Evolutionary conservation across 331 rosid genomes (phyloP), one percentile per base, ranked within the genome.

Genomic region (Rhamnella rubrinervis): DNA sequence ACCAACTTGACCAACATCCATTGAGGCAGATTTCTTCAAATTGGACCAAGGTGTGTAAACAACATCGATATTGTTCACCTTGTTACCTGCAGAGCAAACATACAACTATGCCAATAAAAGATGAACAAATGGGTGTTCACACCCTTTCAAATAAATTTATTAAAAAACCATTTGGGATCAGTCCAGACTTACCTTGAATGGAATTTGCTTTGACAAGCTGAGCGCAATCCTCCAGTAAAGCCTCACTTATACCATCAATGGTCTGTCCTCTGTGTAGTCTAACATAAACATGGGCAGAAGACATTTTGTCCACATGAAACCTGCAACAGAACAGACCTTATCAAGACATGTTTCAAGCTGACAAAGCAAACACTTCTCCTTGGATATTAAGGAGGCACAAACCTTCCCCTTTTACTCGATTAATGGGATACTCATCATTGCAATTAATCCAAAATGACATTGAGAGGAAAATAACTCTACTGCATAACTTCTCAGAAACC

Each of bases 1-100:
- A 66, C 98, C 97, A 86, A 93, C 95, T 93, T 93, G 98, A 59
- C 98, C 98, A 84, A 88, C 97, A 35, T 93, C 98, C 98, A 93
- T 93, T 9, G 98, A 90, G 49, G 97, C 85, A 59, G 92, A 85
- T 87, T 93, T 93, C 95, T 93, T 93, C 83, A 93, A 88, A 84
- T 93, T 93, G 67, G 97, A 64, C 98, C 98, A 93, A 44, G 98
- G 93, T 68, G 98, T 93, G 85, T 93, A 93, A 73, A 93, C 98
- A 71, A 93, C 96, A 78, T 93, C 98, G 15, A 90, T 65, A 55
- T 90, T 93, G 83, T 90, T 93, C 63, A 90, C 97, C 88, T 90
- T 93, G 80, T 93, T 93, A 37, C 98, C 98, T 93, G 86, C 73
- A 72, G 80, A 1, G 65, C 46, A 68, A 20, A 56, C n/a, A 60